Evolutionary conservation across 768 basidiomycete species (phyloP).

Genomic region (Exidia glandulosa): DNA sequence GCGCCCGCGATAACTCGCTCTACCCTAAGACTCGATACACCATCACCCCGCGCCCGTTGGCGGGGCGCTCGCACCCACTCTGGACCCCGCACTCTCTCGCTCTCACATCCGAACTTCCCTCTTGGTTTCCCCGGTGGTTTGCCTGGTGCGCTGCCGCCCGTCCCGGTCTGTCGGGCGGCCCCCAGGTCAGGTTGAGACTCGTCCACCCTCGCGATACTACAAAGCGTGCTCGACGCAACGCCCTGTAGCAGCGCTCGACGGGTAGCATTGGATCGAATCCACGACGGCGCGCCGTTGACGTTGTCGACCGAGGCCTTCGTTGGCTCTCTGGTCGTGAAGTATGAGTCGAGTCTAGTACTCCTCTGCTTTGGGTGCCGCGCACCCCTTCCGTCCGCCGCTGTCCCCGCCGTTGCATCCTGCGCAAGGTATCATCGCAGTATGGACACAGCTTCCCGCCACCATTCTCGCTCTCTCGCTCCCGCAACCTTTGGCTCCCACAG

Average conservation of each 20-base stretch:
- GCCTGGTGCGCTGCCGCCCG: neutral
- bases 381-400: neutral
- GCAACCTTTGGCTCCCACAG: too few relatives aligned
- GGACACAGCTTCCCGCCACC: too few relatives aligned
- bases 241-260: neutral
- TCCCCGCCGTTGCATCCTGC: neutral
- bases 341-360: neutral
- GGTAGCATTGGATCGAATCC: neutral
- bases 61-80: too few relatives aligned
- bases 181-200: neutral
- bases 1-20: neutral
- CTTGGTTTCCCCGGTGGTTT: neutral
- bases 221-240: neutral
- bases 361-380: too few relatives aligned
- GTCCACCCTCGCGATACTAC: neutral
- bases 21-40: neutral
- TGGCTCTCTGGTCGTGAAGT: neutral
- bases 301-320: neutral
- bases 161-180: neutral
- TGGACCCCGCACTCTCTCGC: neutral
- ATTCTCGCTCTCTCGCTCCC: too few relatives aligned
- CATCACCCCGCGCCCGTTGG: neutral
- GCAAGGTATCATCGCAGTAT: too few relatives aligned
- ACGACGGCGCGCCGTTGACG: neutral
- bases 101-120: too few relatives aligned